Base-by-base conservation (phyloP, 1,284 basidiomycete species). In the Moniliella sp. region DNA sequence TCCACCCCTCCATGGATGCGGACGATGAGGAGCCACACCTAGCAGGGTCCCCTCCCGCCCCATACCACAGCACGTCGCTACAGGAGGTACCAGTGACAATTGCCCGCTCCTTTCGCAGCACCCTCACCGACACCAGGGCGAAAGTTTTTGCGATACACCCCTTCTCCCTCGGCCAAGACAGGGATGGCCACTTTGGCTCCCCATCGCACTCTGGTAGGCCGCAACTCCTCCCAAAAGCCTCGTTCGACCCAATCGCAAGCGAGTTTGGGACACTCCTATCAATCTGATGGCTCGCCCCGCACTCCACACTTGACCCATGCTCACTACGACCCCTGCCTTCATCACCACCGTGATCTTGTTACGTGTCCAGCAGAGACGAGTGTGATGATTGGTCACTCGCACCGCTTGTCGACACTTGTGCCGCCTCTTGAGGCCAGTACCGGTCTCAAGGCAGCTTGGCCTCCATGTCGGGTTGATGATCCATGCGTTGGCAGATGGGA, bases 401-500 rank as follows among this genome's bases (percentile, higher is more conserved):
- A 2, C n/a, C n/a, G n/a, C n/a, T n/a, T n/a, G n/a, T n/a, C n/a
- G n/a, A n/a, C n/a, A n/a, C n/a, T n/a, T n/a, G n/a, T n/a, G n/a
- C n/a, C n/a, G n/a, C n/a, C n/a, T n/a, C n/a, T n/a, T n/a, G n/a
- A n/a, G n/a, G n/a, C n/a, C n/a, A n/a, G n/a, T n/a, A n/a, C n/a
- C n/a, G n/a, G n/a, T n/a, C n/a, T n/a, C n/a, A n/a, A n/a, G n/a
- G 39, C 36, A 23, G 45, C 49, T 10, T 29, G 54, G 10, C 43
- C 50, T 39, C 7, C 39, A 57, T 10, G 31, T 50, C 15, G 55
- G 55, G 2, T 32, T 58, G 11, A 30, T 56, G 13, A 48, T 58
- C 31, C 55, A 58, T 30, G 53, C 53, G 2, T 36, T 40, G 2
- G 51, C 53, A 1, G 55, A 58, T 21, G 55, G 55, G 1, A 50